Percentiles rank a stretch among this genome's conserved stretches.
Evolutionary conservation across 345 rosid species (phyloP).

Genomic region (Cardamine resedifolia): DNA sequence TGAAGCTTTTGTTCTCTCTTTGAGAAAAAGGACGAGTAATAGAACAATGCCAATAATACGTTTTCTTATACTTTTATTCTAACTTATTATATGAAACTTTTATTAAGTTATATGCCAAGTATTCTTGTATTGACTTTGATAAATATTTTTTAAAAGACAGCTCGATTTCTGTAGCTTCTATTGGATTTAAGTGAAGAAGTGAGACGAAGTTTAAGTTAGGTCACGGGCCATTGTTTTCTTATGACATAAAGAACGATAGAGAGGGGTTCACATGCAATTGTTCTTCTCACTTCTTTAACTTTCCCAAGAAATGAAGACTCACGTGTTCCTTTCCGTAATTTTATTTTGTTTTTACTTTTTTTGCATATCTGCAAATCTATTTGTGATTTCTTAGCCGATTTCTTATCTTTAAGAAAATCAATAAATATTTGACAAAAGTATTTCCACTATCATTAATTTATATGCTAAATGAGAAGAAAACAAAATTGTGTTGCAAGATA

Average conservation of each 20-base stretch:
- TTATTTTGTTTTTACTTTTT: background rate
- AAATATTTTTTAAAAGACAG: constrained; percentile 13
- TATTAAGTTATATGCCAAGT: background rate
- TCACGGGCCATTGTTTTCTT: constrained; percentile 45
- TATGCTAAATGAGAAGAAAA: background rate
- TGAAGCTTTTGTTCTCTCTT: constrained; percentile 29
- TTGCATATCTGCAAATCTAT: background rate
- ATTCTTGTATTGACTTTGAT: constrained; percentile 5
- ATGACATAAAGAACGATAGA: constrained; percentile 1
- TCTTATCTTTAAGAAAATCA: background rate
- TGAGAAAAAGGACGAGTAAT: constrained; percentile 22
- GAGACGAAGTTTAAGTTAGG: constrained; percentile 19
- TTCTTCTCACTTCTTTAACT: constrained; percentile 35
- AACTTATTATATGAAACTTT: background rate
- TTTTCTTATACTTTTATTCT: constrained; percentile 18
- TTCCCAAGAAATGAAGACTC: constrained; percentile 33
- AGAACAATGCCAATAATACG: constrained; percentile 9
- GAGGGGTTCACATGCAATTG: constrained; percentile 38
- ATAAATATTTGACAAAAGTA: background rate
- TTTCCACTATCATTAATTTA: background rate
- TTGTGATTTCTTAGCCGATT: background rate
- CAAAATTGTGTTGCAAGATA: background rate
- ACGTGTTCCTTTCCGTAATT: constrained; percentile 31
- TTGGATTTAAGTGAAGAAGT: constrained; percentile 39
- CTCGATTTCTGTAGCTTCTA: constrained; percentile 38